These are phyloP conservation scores for Sextonia rubra DNA, from an alignment of 164 flowering plant species.

Conservation along the genomic window DNA sequence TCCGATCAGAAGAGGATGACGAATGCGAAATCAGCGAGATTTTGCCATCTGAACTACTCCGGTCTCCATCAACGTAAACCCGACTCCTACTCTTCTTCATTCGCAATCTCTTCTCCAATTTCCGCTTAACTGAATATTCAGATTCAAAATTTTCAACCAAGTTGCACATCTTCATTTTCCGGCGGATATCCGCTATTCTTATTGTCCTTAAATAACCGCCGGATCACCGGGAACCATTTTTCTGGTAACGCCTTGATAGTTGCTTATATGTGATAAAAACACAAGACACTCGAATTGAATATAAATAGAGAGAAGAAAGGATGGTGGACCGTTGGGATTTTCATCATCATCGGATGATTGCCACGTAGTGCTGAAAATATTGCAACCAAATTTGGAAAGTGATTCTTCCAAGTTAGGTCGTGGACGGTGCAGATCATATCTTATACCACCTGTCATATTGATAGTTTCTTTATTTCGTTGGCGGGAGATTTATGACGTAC, in stretches of 20 bases:
- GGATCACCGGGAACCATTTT: too few relatives aligned
- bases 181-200: conserved; percentile 16
- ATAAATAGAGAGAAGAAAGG: too few relatives aligned
- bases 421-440: conserved; percentile 3
- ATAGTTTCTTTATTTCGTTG: too few relatives aligned
- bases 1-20: background rate
- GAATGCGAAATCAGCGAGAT: background rate
- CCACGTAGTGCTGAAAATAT: background rate
- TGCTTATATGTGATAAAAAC: too few relatives aligned
- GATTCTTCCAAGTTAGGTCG: background rate
- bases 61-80: background rate
- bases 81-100: background rate
- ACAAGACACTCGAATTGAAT: too few relatives aligned
- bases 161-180: conserved; percentile 21
- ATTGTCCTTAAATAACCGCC: too few relatives aligned
- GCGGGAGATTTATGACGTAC: too few relatives aligned
- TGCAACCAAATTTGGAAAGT: too few relatives aligned
- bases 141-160: background rate
- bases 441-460: background rate
- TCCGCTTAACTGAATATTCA: background rate
- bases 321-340: too few relatives aligned
- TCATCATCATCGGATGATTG: background rate
- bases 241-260: too few relatives aligned
- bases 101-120: background rate
- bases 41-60: background rate